Percentiles rank a stretch among this genome's conserved stretches.
These are phyloP conservation scores for Hymenoscyphus albidus DNA, from an alignment of 2,329 filamentous ascomycete genomes.

Conservation along the genomic window DNA sequence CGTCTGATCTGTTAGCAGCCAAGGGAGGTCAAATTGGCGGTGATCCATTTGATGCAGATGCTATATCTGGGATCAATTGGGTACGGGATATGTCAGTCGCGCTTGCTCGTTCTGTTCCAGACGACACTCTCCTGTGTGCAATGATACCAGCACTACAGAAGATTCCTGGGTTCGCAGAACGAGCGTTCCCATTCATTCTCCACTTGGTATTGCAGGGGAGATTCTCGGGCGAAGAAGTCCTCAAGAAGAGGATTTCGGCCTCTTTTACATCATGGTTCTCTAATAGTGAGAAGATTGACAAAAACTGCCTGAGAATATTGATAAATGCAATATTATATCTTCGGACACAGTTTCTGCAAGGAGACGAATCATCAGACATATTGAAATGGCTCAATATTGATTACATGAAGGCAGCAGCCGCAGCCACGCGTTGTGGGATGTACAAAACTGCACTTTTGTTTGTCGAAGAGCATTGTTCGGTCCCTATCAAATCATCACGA, in stretches of 20 bases:
- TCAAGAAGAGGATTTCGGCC: slow-evolving; percentile 62
- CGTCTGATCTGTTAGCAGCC: slow-evolving; percentile 42
- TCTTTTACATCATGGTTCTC: slow-evolving; percentile 63
- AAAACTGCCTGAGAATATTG: slow-evolving; percentile 66
- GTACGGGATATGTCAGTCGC: slow-evolving; percentile 57
- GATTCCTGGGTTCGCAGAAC: slow-evolving; percentile 66
- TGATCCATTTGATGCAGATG: slow-evolving; percentile 23
- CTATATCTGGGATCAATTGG: slow-evolving; percentile 53
- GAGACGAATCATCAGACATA: slow-evolving; percentile 72
- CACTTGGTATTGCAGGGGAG: slow-evolving; percentile 75
- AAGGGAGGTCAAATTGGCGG: not conserved
- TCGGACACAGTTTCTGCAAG: slow-evolving; percentile 69
- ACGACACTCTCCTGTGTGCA: slow-evolving; percentile 66
- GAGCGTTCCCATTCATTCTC: slow-evolving; percentile 76
- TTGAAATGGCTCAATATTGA: slow-evolving; percentile 84
- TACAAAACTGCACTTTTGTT: slow-evolving; percentile 83
- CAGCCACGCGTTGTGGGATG: slow-evolving; percentile 77
- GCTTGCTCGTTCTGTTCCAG: slow-evolving; percentile 54
- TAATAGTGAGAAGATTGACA: slow-evolving; percentile 42
- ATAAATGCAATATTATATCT: slow-evolving; percentile 82
- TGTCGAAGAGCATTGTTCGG: slow-evolving; percentile 66
- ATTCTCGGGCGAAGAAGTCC: slow-evolving; percentile 53
- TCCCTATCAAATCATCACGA: slow-evolving; percentile 54
- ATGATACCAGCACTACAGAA: slow-evolving; percentile 62
- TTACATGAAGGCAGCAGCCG: slow-evolving; percentile 62